These are phyloP conservation scores for Truncatella angustata DNA, from an alignment of 2,329 filamentous ascomycete species.

Conservation along the genomic window DNA sequence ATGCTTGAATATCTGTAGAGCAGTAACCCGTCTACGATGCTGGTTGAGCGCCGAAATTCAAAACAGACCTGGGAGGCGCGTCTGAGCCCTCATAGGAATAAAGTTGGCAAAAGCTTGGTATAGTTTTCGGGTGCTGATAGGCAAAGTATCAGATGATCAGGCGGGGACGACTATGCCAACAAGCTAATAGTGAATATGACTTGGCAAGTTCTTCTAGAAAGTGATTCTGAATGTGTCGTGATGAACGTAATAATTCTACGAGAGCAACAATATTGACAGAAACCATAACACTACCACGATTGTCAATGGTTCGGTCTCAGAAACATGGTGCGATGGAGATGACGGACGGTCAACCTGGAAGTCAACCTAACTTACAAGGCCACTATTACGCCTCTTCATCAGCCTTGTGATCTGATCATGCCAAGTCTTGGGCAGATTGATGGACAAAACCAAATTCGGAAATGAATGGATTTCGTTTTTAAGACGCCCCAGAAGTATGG, in stretches of 20 bases:
- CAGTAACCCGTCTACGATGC: no score
- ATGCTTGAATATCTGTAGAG: no score
- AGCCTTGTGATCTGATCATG: no score
- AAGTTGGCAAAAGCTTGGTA: neutral
- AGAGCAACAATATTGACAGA: no score
- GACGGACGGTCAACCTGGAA: neutral
- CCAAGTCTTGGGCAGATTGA: no score
- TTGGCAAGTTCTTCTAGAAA: no score
- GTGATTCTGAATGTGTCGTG: no score
- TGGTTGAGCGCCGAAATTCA: neutral
- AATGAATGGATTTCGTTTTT: no score
- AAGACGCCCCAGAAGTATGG: neutral
- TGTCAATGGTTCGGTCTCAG: neutral
- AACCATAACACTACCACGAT: neutral
- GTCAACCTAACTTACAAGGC: neutral
- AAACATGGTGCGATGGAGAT: neutral
- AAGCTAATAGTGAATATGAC: no score
- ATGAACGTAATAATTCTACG: no score
- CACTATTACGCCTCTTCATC: neutral
- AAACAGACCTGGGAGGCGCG: neutral
- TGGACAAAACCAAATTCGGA: no score
- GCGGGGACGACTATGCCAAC: neutral
- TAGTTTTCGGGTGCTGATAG: neutral
- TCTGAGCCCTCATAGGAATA: neutral
- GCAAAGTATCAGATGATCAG: neutral